Percentiles rank a stretch among this genome's conserved stretches.
Conservation (phyloP, 352 stramenopile species). For the Phytophthora chlamydospora region DNA sequence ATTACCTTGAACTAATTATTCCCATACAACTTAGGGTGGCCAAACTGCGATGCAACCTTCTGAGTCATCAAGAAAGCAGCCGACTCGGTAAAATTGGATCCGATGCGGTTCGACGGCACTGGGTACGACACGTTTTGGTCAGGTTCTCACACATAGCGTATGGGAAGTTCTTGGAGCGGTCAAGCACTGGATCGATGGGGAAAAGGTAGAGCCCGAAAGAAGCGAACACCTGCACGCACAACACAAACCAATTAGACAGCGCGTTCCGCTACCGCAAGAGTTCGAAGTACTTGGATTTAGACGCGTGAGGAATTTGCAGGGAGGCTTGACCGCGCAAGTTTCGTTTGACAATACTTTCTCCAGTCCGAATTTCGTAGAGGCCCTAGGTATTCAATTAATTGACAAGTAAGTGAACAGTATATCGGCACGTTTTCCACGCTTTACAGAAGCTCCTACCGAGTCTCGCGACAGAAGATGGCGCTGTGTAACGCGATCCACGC, state of each 20-base stretch:
- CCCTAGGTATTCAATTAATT: not conserved
- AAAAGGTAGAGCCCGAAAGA: conserved; percentile 45
- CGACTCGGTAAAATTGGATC: conserved; percentile 63
- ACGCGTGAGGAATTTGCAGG: conserved; percentile 11
- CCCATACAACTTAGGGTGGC: too few species aligned
- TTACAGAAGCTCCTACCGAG: conserved; percentile 39
- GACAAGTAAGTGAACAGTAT: too few species aligned
- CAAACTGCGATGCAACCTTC: conserved; percentile 37
- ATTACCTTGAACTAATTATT: too few species aligned
- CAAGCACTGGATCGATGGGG: conserved; percentile 42
- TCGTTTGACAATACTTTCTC: conserved; percentile 62
- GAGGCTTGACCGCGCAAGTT: conserved; percentile 34
- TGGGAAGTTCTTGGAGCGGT: conserved; percentile 24
- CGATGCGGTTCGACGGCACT: conserved; percentile 76
- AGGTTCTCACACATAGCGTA: conserved; percentile 75
- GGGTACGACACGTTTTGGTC: conserved; percentile 63
- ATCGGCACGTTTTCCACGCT: not conserved
- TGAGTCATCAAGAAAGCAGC: conserved; percentile 52
- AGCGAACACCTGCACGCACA: conserved; percentile 36
- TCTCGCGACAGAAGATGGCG: conserved; percentile 52
- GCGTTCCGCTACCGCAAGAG: not conserved
- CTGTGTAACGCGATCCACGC: conserved; percentile 53
- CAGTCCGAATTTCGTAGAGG: conserved; percentile 52
- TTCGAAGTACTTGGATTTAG: conserved; percentile 33
- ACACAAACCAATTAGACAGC: conserved; percentile 2